Conservation (phyloP, 2,329 filamentous ascomycete genomes). For the Nectriaceae sp. region DNA sequence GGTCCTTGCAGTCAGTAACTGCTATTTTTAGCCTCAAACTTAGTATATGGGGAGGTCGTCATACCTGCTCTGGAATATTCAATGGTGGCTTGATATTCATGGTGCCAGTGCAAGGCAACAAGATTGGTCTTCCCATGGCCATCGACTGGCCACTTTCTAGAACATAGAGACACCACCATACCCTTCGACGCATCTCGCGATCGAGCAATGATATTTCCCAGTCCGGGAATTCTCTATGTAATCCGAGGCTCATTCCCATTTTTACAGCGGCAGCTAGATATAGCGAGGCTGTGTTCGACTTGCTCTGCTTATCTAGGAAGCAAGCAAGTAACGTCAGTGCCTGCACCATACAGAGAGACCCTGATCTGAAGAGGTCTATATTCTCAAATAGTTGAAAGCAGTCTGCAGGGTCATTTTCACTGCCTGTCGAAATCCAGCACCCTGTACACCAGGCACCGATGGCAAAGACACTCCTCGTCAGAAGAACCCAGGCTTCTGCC, state of each 20-base stretch:
- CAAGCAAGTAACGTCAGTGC: constrained; percentile 36
- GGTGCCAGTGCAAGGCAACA: no score
- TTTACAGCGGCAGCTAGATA: constrained; percentile 47
- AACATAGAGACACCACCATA: constrained; percentile 45
- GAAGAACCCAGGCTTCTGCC: constrained; percentile 34
- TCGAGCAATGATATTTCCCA: constrained; percentile 35
- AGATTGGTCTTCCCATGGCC: no score
- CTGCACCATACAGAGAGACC: constrained; percentile 33
- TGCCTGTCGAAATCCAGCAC: constrained; percentile 32
- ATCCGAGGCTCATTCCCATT: constrained; percentile 48
- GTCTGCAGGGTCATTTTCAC: constrained; percentile 30
- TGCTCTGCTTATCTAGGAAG: constrained; percentile 48
- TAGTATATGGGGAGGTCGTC: no score
- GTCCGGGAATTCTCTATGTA: constrained; percentile 45
- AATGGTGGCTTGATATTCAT: no score
- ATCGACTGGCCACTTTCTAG: no score
- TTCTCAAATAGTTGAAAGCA: constrained; percentile 24
- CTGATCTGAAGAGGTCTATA: constrained; percentile 32
- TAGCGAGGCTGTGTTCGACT: constrained; percentile 50
- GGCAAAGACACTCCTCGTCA: constrained; percentile 39
- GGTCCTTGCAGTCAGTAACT: no score
- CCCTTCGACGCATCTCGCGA: constrained; percentile 40
- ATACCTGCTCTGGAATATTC: no score
- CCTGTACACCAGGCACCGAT: constrained; percentile 34
- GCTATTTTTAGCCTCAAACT: no score